Evolutionary conservation across 2,329 filamentous ascomycete species (phyloP).

Genomic region (Neofusicoccum sp.): DNA sequence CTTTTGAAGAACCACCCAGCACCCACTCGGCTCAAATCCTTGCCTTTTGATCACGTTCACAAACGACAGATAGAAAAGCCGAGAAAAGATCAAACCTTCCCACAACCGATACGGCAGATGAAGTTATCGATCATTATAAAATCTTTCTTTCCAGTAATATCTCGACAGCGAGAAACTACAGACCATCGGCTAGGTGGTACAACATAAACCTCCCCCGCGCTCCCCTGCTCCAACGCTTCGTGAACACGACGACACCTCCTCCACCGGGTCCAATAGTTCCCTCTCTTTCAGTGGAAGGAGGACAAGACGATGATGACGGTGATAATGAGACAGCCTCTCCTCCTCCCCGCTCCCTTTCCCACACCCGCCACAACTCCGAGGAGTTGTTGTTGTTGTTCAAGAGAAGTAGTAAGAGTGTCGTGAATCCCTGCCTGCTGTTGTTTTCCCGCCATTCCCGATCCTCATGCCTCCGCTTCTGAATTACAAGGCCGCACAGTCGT

Average conservation of each 20-base stretch:
- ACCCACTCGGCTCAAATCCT: too few relatives aligned
- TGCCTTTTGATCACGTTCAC: too few relatives aligned
- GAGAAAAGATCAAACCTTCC: too few relatives aligned
- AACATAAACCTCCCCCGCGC: conserved; percentile 4
- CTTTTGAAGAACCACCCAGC: too few relatives aligned
- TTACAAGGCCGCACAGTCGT: conserved; percentile 3
- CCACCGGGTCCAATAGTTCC: background rate
- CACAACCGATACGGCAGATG: too few relatives aligned
- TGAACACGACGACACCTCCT: background rate
- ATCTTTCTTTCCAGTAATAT: background rate
- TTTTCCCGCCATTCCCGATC: too few relatives aligned
- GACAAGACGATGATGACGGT: background rate
- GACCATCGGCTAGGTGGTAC: conserved; percentile 7
- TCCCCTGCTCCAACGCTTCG: background rate
- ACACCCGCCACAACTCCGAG: too few relatives aligned
- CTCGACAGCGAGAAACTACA: conserved; percentile 5
- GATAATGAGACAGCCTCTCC: too few relatives aligned
- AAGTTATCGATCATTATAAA: conserved; percentile 7
- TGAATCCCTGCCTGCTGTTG: background rate
- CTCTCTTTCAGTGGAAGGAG: background rate
- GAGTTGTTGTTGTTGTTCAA: too few relatives aligned
- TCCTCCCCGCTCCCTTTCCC: too few relatives aligned
- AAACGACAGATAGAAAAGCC: too few relatives aligned
- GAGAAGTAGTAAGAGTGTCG: too few relatives aligned
- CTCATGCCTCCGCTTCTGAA: background rate